phyloP scores from a whole-genome alignment of 2,329 filamentous ascomycete species.

The Fusarium xyrophilum region DNA sequence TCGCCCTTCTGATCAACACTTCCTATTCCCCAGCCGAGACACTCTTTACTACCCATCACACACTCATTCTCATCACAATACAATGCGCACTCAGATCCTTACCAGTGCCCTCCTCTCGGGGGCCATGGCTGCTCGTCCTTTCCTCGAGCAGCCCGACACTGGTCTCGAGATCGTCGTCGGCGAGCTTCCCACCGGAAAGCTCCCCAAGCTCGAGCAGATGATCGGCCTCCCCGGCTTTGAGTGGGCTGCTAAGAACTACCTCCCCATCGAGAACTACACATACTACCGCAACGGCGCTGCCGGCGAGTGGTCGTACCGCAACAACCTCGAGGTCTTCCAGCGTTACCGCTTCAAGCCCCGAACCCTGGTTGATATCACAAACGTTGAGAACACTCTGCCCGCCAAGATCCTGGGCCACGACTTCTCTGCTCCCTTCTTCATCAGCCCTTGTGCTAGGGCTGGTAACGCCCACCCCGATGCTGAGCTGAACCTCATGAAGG shows the following conservation, averaged over 20 bases:
- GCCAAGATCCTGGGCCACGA: constrained; percentile 61
- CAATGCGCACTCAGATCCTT: constrained; percentile 38
- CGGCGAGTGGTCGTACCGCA: constrained; percentile 63
- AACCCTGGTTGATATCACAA: constrained; percentile 58
- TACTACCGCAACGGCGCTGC: constrained; percentile 64
- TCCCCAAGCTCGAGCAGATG: constrained; percentile 54
- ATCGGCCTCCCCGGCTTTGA: constrained; percentile 62
- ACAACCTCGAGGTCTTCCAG: constrained; percentile 62
- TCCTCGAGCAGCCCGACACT: constrained; percentile 55
- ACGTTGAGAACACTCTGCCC: constrained; percentile 49
- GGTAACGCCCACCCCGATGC: constrained; percentile 54
- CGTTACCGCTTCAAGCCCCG: constrained; percentile 57
- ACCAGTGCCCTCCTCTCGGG: constrained; percentile 44
- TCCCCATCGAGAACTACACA: constrained; percentile 58
- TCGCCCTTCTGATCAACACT: constrained; percentile 2
- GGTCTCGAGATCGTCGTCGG: constrained; percentile 51
- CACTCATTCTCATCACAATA: constrained; percentile 13
- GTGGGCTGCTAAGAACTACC: constrained; percentile 56
- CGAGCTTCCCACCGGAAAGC: constrained; percentile 44
- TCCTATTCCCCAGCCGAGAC: constrained; percentile 5
- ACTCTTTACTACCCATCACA: constrained; percentile 4
- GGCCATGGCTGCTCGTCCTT: constrained; percentile 52
- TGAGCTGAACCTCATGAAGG: constrained; percentile 59
- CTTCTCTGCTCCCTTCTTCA: constrained; percentile 63
- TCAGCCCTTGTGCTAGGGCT: constrained; percentile 56